Base-by-base conservation (phyloP, 2,329 filamentous ascomycete genomes). In the Trematosphaeria pertusa region DNA sequence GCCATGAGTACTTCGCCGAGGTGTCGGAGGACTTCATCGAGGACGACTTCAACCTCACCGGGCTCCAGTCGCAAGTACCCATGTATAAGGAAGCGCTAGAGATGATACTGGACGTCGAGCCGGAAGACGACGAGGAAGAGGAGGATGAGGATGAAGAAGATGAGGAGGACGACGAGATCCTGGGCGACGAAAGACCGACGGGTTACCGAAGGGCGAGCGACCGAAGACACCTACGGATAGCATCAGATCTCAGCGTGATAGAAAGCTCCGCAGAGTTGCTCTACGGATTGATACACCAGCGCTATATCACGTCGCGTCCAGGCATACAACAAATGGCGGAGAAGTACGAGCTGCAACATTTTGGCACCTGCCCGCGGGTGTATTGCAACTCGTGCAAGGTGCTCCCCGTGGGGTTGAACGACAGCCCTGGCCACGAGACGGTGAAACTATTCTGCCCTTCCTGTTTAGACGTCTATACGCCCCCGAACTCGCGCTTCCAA, bases 31-130 rank as follows among this genome's bases (percentile, higher is more conserved):
- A 99, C 68, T 99, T 99, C 65, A 97, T 99, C 69, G 94, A 99
- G 74, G 94, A 99, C 85, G 94, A 99, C 74, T 99, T 99, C 81
- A 99, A 99, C 75, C 81, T 99, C 57, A 99, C 94, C 1, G 94
- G 94, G 38, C 80, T 99, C 65, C 91, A 96, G 74, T 89, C 87
- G 50, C 93, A 97, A 76, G 94, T 99, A 41, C 88, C 91, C 56
- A 96, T 97, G 89, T 99, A 99, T 75, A 99, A 97, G 75, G 94
- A 99, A 76, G 94, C 94, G 10, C 78, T 99, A 55, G 94, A 99
- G 84, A 97, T 99, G 93, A 97, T 99, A 59, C 81, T 99, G 56
- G 94, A 99, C 63, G 94, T 99, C 39, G 94, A 99, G 70, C 92
- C 94, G 28, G 93, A 97, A 75, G 93, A 97, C 34, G 89, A 91